These are phyloP conservation scores for Podaxis pistillaris DNA, from an alignment of 768 basidiomycete species.

Conservation along the genomic window DNA sequence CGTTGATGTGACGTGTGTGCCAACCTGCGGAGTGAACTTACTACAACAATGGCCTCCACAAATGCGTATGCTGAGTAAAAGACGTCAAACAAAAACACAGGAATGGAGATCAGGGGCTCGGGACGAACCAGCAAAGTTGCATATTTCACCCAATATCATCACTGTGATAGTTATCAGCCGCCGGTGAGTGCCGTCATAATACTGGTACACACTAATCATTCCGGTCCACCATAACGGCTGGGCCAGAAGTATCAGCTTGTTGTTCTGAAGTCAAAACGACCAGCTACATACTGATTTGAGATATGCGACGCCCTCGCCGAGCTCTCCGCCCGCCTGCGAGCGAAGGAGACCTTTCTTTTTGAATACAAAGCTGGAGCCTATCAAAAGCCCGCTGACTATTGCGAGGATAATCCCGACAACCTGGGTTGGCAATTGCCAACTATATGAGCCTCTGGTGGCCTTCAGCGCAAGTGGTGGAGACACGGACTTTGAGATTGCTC, in stretches of 20 bases:
- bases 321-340: conserved; percentile 75
- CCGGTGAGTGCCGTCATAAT: background rate
- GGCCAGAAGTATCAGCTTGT: conserved; percentile 15
- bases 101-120: conserved; percentile 22
- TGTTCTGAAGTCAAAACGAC: conserved; percentile 5
- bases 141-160: conserved; percentile 91
- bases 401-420: conserved; percentile 79
- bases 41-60: conserved; percentile 89
- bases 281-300: conserved; percentile 77
- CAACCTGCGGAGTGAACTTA: conserved; percentile 33
- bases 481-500: conserved; percentile 52
- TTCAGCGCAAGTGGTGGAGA: background rate
- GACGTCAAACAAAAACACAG: conserved; percentile 17
- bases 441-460: background rate
- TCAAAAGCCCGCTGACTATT: conserved; percentile 77
- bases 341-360: conserved; percentile 93
- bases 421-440: conserved; percentile 29
- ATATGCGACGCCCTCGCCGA: conserved; percentile 90
- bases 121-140: conserved; percentile 76
- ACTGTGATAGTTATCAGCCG: conserved; percentile 36
- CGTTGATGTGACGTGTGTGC: conserved; percentile 1
- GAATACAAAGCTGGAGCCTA: conserved; percentile 92
- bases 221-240: conserved; percentile 92
- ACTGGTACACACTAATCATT: conserved; percentile 68
- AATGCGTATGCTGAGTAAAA: conserved; percentile 71